phyloP scores from a whole-genome alignment of 495 filamentous ascomycete genomes.

The Pseudoneurospora amorphoporcata region DNA sequence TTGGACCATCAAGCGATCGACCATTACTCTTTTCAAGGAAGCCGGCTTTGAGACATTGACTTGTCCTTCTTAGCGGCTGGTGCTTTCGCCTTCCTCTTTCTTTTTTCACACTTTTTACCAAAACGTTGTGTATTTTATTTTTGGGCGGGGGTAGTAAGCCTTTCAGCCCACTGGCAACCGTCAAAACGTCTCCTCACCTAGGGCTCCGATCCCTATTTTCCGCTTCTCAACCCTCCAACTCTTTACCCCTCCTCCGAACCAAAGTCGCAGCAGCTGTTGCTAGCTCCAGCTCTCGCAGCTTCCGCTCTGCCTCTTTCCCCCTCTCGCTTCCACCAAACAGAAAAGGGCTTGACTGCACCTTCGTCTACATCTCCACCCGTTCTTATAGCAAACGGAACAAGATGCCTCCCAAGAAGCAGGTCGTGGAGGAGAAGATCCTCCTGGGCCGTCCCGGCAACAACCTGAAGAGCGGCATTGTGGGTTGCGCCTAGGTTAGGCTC shows the following conservation, averaged over 20 bases:
- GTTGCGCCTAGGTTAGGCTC: slow-evolving; percentile 28
- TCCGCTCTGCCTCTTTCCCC: slow-evolving; percentile 43
- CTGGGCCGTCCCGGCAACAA: slow-evolving; percentile 95
- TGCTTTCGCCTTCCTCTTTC: not conserved
- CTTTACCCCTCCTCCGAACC: slow-evolving; percentile 36
- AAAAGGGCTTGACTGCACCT: slow-evolving; percentile 34
- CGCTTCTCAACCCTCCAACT: slow-evolving; percentile 34
- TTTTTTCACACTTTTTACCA: not conserved
- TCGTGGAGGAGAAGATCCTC: slow-evolving; percentile 66
- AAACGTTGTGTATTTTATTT: not conserved
- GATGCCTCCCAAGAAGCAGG: slow-evolving; percentile 72
- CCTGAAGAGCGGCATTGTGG: slow-evolving; percentile 98
- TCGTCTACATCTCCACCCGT: slow-evolving; percentile 36
- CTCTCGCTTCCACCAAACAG: slow-evolving; percentile 5
- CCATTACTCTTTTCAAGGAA: not conserved
- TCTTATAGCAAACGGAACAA: slow-evolving; percentile 44
- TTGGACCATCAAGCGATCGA: not conserved
- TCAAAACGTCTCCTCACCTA: slow-evolving; percentile 32
- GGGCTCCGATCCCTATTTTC: slow-evolving; percentile 34
- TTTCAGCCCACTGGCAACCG: slow-evolving; percentile 13
- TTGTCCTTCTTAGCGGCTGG: not conserved
- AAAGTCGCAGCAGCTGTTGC: not conserved
- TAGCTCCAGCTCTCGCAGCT: slow-evolving; percentile 37
- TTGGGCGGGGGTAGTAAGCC: slow-evolving; percentile 14
- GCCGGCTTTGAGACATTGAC: not conserved